A percentile compares a stretch with the other conserved stretches of the same genome.
phyloP scores from a whole-genome alignment of 2,329 filamentous ascomycete species.

The Fusarium domesticum region DNA sequence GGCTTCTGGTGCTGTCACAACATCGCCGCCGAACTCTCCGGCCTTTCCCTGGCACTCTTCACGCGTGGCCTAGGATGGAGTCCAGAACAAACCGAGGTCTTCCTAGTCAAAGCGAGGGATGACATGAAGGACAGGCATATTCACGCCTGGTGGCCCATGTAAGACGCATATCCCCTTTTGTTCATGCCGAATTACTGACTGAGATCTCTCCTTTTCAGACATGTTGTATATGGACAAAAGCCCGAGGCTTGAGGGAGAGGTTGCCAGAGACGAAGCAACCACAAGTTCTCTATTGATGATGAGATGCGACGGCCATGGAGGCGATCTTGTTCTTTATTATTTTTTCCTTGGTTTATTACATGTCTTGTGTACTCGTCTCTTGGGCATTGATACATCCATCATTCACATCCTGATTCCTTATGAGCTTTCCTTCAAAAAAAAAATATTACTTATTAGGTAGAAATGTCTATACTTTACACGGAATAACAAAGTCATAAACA shows the following conservation, averaged over 20 bases:
- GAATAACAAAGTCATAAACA: too few relatives aligned
- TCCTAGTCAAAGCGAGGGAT: slow-evolving; percentile 32
- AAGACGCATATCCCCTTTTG: slow-evolving; percentile 9
- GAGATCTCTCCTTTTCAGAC: slow-evolving; percentile 2
- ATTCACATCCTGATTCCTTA: too few relatives aligned
- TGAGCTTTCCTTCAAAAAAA: too few relatives aligned
- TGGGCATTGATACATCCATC: background rate
- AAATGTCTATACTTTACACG: too few relatives aligned
- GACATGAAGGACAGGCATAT: slow-evolving; percentile 35
- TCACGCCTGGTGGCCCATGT: slow-evolving; percentile 41
- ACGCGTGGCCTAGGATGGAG: slow-evolving; percentile 38
- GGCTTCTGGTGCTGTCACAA: slow-evolving; percentile 39
- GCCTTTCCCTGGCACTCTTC: slow-evolving; percentile 38
- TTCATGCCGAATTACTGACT: accelerated
- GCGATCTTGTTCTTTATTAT: background rate
- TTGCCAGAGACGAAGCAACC: background rate
- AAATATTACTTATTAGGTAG: too few relatives aligned
- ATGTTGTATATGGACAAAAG: slow-evolving; percentile 27
- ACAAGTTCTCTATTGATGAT: background rate
- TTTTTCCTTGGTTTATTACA: background rate
- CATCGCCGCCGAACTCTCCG: slow-evolving; percentile 34
- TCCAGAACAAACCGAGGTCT: slow-evolving; percentile 32
- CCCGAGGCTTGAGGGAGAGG: slow-evolving; percentile 5
- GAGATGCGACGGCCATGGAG: background rate
- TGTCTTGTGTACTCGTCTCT: background rate